phyloP scores from a whole-genome alignment of 2,329 filamentous ascomycete genomes.

The Penicillium sp. region DNA sequence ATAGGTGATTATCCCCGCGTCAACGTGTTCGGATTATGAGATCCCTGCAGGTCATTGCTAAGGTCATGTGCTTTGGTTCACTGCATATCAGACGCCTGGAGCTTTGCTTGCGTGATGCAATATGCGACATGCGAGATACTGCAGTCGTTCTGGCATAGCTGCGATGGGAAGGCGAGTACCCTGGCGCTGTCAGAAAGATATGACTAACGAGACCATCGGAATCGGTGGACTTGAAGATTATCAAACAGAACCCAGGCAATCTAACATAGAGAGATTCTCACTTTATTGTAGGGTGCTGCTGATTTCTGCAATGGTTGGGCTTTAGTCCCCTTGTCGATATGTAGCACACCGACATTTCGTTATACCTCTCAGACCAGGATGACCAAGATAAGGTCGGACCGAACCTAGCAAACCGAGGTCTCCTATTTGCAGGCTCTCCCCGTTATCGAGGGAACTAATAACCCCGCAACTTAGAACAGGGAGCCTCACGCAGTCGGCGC shows the following conservation, averaged over 20 bases:
- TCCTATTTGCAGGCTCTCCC: conserved; percentile 3
- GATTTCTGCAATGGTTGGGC: background rate
- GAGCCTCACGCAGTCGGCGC: conserved; percentile 11
- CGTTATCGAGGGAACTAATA: conserved; percentile 1
- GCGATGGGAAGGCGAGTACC: background rate
- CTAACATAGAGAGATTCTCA: background rate
- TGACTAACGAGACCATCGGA: background rate
- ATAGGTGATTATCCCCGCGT: background rate
- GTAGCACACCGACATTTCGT: conserved; percentile 8
- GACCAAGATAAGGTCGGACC: conserved; percentile 4
- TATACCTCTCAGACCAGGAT: conserved; percentile 1
- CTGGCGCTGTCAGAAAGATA: background rate
- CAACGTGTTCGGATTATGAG: conserved; percentile 2
- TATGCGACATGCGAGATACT: conserved; percentile 11
- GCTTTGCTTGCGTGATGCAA: conserved; percentile 14
- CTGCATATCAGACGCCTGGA: conserved; percentile 8
- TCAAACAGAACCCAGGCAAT: background rate
- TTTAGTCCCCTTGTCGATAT: background rate
- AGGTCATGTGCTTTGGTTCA: conserved; percentile 18
- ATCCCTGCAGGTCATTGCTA: conserved; percentile 12
- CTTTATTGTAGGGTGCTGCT: background rate
- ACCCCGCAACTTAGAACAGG: conserved; percentile 10
- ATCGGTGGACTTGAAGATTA: background rate
- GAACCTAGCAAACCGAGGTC: background rate
- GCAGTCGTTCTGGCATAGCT: conserved; percentile 2